These are phyloP conservation scores for Emergomyces orientalis DNA, from an alignment of 2,329 filamentous ascomycete species.

Conservation along the genomic window DNA sequence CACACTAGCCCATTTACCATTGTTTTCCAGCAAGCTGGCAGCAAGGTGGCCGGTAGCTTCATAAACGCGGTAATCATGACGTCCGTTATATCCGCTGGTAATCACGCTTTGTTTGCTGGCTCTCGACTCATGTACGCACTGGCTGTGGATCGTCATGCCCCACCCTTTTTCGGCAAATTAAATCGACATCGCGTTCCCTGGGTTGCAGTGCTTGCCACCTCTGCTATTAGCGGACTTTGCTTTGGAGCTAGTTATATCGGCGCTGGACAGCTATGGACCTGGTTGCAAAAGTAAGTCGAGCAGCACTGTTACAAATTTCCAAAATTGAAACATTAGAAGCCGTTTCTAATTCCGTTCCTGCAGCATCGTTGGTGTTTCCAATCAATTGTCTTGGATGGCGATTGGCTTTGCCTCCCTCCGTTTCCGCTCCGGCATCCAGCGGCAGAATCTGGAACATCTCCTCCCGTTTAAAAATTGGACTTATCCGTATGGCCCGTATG, in stretches of 20 bases:
- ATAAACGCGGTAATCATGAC: constrained; percentile 56
- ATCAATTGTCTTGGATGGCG: constrained; percentile 55
- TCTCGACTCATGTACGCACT: constrained; percentile 50
- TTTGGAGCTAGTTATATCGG: constrained; percentile 59
- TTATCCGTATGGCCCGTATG: constrained; percentile 52
- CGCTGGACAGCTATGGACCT: constrained; percentile 55
- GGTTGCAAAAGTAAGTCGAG: constrained; percentile 51
- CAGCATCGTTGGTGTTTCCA: constrained; percentile 56
- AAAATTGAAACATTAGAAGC: neutral
- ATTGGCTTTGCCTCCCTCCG: constrained; percentile 58
- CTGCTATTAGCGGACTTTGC: constrained; percentile 48
- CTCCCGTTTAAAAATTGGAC: constrained; percentile 60
- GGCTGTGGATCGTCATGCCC: constrained; percentile 48
- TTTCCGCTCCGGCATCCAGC: constrained; percentile 49
- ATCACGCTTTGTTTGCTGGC: constrained; percentile 50
- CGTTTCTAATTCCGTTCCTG: constrained; percentile 2
- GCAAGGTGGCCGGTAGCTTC: constrained; percentile 46
- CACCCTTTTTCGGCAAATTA: constrained; percentile 43
- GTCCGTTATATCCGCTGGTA: constrained; percentile 49
- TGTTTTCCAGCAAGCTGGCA: constrained; percentile 51
- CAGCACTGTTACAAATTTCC: neutral
- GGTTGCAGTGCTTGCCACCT: constrained; percentile 47
- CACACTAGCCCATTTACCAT: constrained; percentile 50
- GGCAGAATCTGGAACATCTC: constrained; percentile 52
- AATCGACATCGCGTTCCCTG: constrained; percentile 46